Conservation (phyloP, 2,329 filamentous ascomycete species). For the Fusarium nurragi region DNA sequence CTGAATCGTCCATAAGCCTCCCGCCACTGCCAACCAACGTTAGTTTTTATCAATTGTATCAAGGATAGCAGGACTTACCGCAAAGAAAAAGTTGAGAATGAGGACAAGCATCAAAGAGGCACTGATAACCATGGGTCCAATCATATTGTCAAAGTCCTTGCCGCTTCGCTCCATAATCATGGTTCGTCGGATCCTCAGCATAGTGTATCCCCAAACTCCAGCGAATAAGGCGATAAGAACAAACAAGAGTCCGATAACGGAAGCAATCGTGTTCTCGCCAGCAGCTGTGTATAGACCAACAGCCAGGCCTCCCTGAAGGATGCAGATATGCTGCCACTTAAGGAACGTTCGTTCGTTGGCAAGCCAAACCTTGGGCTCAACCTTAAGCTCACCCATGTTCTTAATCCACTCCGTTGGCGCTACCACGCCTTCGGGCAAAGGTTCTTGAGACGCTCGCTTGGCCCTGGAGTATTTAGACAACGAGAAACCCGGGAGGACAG, state of each 20-base stretch:
- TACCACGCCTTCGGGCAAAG: constrained; percentile 85
- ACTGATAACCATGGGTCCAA: constrained; percentile 86
- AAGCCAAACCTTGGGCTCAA: constrained; percentile 98
- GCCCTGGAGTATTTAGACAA: constrained; percentile 77
- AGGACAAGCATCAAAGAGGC: constrained; percentile 80
- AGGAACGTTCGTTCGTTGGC: constrained; percentile 98
- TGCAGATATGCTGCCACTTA: constrained; percentile 96
- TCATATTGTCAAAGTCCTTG: constrained; percentile 89
- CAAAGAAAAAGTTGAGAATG: constrained; percentile 88
- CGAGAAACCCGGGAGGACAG: constrained; percentile 84
- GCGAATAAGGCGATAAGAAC: constrained; percentile 84
- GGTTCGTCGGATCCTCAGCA: constrained; percentile 77
- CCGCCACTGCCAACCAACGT: constrained; percentile 43
- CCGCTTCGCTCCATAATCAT: constrained; percentile 89
- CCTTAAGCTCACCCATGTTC: constrained; percentile 88
- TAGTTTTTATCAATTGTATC: constrained; percentile 3
- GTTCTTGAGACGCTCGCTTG: constrained; percentile 56
- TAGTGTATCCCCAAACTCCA: constrained; percentile 85
- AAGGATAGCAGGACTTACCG: constrained; percentile 62
- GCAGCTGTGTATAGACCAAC: constrained; percentile 90
- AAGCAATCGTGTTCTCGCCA: constrained; percentile 78
- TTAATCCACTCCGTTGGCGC: constrained; percentile 92
- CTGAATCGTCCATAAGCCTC: constrained; percentile 47
- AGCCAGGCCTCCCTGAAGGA: constrained; percentile 85
- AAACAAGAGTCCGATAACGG: constrained; percentile 83